A percentile compares a stretch with the other conserved stretches of the same genome.
These are phyloP conservation scores for Cutaneotrichosporon cutaneum DNA, from an alignment of 1,284 basidiomycete genomes.

Conservation along the genomic window DNA sequence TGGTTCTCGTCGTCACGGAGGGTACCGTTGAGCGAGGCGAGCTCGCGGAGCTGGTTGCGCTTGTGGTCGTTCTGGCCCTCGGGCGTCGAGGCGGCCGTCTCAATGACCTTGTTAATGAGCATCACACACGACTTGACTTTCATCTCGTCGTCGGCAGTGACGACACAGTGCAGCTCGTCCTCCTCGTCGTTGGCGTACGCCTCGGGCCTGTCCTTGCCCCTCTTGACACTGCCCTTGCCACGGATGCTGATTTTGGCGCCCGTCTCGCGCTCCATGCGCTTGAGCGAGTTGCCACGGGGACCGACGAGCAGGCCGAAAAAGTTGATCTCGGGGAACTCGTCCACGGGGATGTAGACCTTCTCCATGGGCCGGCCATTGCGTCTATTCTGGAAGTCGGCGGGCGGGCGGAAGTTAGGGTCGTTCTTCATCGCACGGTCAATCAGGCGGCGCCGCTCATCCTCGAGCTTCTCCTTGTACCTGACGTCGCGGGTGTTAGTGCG, in stretches of 20 bases:
- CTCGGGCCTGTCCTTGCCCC: constrained; percentile 92
- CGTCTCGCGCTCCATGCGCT: constrained; percentile 98
- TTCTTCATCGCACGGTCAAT: constrained; percentile 96
- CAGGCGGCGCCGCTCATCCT: constrained; percentile 90
- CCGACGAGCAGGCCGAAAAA: constrained; percentile 98
- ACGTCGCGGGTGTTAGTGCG: constrained; percentile 98
- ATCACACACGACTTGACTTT: constrained; percentile 88
- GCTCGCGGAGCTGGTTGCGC: constrained; percentile 95
- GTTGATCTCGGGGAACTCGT: constrained; percentile 99
- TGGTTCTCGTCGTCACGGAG: constrained; percentile 99
- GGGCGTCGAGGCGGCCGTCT: constrained; percentile 96
- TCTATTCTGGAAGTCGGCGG: constrained; percentile 78
- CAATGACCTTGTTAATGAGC: constrained; percentile 97
- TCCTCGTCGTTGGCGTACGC: constrained; percentile 93
- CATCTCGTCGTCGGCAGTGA: constrained; percentile 87
- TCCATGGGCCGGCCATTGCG: constrained; percentile 87
- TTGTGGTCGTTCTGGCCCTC: constrained; percentile 99
- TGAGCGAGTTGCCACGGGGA: constrained; percentile 96
- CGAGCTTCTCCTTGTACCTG: constrained; percentile 94
- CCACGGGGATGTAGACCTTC: constrained; percentile 98
- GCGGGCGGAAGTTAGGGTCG: constrained; percentile 95
- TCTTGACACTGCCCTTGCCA: constrained; percentile 97
- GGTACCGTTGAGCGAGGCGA: constrained; percentile 96
- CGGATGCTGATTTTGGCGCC: constrained; percentile 98
- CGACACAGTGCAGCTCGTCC: constrained; percentile 97